Conservation (phyloP, 163 green algal species). For the Coccomyxa subellipsoidea region DNA sequence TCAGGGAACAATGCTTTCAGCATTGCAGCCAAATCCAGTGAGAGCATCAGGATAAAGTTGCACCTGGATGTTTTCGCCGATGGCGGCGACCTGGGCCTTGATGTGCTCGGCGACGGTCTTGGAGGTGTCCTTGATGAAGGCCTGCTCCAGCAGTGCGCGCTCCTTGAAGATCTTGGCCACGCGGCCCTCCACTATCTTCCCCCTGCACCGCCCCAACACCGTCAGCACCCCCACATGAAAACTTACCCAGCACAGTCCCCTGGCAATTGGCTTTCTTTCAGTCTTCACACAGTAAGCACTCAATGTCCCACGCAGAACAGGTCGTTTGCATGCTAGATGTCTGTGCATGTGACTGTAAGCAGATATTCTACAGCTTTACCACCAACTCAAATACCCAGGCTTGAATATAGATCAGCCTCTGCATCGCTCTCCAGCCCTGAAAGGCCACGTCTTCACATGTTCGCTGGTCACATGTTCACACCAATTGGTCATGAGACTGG, state of each 20-base stretch:
- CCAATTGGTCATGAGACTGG: not conserved
- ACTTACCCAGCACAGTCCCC: no score
- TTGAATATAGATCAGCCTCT: no score
- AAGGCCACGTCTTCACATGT: no score
- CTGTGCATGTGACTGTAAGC: no score
- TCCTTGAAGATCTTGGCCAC: conserved; percentile 89
- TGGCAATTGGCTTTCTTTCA: no score
- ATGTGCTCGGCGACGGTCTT: conserved; percentile 85
- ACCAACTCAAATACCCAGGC: no score
- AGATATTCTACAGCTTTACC: no score
- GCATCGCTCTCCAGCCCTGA: no score
- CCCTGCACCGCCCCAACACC: conserved; percentile 28
- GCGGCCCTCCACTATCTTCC: conserved; percentile 95
- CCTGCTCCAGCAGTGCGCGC: conserved; percentile 69
- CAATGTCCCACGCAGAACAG: no score
- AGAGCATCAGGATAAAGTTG: not conserved
- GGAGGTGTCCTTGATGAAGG: conserved; percentile 76
- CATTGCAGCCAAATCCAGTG: not conserved
- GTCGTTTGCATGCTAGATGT: no score
- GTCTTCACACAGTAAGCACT: no score
- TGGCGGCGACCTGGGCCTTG: conserved; percentile 74
- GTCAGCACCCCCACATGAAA: not conserved
- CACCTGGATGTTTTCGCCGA: conserved; percentile 90
- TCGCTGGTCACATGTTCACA: no score
- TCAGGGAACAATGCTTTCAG: not conserved